These are phyloP conservation scores for Craterostigma plantagineum DNA, from an alignment of 257 asterid genomes.

Conservation along the genomic window DNA sequence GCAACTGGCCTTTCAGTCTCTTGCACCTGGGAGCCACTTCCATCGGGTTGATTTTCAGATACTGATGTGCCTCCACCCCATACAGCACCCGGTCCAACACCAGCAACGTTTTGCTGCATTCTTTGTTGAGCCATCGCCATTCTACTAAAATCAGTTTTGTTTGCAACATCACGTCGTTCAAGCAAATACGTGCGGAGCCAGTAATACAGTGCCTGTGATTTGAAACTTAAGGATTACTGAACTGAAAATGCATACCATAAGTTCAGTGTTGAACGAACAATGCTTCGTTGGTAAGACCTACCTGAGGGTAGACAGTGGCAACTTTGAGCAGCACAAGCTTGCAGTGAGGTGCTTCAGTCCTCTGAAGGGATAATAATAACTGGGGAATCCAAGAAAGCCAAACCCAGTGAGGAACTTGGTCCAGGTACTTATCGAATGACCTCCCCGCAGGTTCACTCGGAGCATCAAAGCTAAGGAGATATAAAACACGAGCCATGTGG, in stretches of 20 bases:
- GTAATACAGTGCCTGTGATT: conserved; percentile 82
- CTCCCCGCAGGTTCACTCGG: conserved; percentile 88
- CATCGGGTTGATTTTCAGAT: conserved; percentile 73
- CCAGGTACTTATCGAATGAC: conserved; percentile 87
- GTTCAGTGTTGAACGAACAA: background rate
- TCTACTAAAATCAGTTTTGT: conserved; percentile 86
- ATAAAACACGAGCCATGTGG: conserved; percentile 90
- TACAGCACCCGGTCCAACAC: no score
- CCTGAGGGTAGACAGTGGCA: conserved; percentile 93
- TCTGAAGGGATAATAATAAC: conserved; percentile 76
- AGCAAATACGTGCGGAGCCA: conserved; percentile 98
- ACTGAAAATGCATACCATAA: no score
- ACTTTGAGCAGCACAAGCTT: conserved; percentile 82
- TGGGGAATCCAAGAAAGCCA: conserved; percentile 99
- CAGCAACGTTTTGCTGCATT: conserved; percentile 78
- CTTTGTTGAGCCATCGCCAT: conserved; percentile 97
- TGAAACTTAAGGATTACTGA: background rate
- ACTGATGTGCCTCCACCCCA: conserved; percentile 40
- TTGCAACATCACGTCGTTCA: conserved; percentile 97
- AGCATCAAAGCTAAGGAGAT: conserved; percentile 94
- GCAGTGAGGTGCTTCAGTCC: conserved; percentile 93
- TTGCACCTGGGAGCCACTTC: conserved; percentile 54
- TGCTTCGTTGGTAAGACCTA: conserved; percentile 9
- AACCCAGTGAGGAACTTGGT: conserved; percentile 90
- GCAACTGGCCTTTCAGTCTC: conserved; percentile 82